Evolutionary conservation across 768 basidiomycete species (phyloP).

Genomic region (Lactarius pseudohatsudake): DNA sequence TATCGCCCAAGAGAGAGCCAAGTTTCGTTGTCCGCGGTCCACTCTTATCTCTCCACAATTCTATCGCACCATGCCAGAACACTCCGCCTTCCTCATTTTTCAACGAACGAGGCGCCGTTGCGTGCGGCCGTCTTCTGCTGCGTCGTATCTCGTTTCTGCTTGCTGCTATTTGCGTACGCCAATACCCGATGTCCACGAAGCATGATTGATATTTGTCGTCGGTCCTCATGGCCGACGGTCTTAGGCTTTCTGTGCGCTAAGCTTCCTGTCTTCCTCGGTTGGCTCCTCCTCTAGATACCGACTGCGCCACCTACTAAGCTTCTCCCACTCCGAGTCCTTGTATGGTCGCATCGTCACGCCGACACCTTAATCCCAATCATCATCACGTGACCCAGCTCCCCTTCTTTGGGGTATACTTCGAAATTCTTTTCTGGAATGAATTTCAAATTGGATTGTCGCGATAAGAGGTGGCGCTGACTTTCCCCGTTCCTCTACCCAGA

Average conservation of each 20-base stretch:
- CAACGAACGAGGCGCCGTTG: not conserved
- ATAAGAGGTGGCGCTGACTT: not conserved
- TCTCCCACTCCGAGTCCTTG: not conserved
- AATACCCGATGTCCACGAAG: constrained; percentile 6
- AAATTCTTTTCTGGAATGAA: constrained; percentile 10
- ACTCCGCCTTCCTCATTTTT: not conserved
- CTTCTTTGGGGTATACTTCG: constrained; percentile 1
- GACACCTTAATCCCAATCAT: too few species aligned
- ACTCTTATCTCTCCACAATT: not conserved
- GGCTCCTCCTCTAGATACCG: too few species aligned
- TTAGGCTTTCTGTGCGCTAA: not conserved
- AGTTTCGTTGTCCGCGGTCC: not conserved
- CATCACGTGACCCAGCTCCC: constrained; percentile 3
- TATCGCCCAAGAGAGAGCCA: not conserved
- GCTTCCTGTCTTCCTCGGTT: not conserved
- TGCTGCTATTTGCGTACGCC: not conserved
- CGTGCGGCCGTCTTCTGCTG: not conserved
- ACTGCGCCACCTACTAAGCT: not conserved
- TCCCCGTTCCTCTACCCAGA: constrained; percentile 1
- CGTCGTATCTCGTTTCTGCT: not conserved
- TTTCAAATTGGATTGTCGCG: constrained; percentile 8
- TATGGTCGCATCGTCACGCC: too few species aligned
- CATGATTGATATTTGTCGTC: not conserved
- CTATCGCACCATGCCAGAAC: not conserved
- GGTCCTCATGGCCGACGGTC: not conserved